Evolutionary conservation across 2,329 filamentous ascomycete genomes (phyloP).

Genomic region (Fusarium odoratissimum): DNA sequence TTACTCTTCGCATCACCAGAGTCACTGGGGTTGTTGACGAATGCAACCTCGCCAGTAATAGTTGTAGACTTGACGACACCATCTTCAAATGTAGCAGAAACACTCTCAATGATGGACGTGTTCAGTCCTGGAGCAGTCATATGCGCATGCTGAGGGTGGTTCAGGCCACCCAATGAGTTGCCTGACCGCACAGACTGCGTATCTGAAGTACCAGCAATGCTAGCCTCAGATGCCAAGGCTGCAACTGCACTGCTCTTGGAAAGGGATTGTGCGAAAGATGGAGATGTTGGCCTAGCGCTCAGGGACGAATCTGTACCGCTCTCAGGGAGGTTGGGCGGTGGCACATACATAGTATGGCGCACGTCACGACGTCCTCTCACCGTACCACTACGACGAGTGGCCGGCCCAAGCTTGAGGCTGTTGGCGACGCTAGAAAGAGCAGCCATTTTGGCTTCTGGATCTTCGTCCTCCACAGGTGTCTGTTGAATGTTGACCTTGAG

Average conservation of each 20-base stretch:
- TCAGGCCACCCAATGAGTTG: constrained; percentile 77
- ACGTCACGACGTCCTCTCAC: constrained; percentile 90
- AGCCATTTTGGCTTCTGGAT: constrained; percentile 78
- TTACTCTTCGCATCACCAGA: constrained; percentile 60
- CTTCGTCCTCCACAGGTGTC: constrained; percentile 80
- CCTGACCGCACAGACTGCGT: constrained; percentile 92
- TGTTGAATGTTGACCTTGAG: constrained; percentile 86
- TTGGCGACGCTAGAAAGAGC: constrained; percentile 81
- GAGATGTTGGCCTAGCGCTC: constrained; percentile 34
- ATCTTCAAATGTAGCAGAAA: constrained; percentile 86
- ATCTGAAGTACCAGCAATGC: constrained; percentile 74
- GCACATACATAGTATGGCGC: constrained; percentile 88
- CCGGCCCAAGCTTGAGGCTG: constrained; percentile 73
- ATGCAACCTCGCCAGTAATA: constrained; percentile 88
- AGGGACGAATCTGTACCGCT: constrained; percentile 45
- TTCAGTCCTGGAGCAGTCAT: constrained; percentile 83
- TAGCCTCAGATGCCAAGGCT: constrained; percentile 71
- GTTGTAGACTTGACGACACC: constrained; percentile 77
- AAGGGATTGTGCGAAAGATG: constrained; percentile 36
- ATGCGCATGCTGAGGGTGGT: constrained; percentile 83
- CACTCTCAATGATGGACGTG: constrained; percentile 89
- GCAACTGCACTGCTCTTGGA: constrained; percentile 58
- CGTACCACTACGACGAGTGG: constrained; percentile 78
- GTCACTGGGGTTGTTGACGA: constrained; percentile 76
- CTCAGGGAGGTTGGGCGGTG: constrained; percentile 56